phyloP scores from a whole-genome alignment of 371 early-diverging fungal species.

The Rhizomucor miehei region DNA sequence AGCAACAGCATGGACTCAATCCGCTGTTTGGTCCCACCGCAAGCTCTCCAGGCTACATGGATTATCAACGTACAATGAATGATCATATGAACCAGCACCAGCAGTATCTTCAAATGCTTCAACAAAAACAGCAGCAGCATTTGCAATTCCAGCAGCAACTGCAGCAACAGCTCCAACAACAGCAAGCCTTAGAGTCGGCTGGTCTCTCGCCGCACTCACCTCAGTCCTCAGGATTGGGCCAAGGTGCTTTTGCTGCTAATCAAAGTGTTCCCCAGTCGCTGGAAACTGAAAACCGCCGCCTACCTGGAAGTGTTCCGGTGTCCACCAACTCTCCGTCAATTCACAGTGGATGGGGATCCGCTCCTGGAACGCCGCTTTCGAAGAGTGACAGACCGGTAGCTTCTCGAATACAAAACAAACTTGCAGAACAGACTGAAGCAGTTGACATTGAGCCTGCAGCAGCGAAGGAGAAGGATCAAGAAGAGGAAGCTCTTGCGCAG shows the following conservation, averaged over 20 bases:
- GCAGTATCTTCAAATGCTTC: conserved; percentile 47
- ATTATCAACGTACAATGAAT: conserved; percentile 35
- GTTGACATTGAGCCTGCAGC: neutral
- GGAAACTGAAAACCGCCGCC: conserved; percentile 9
- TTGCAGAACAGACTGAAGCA: neutral
- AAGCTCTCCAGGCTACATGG: conserved; percentile 27
- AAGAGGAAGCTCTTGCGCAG: neutral
- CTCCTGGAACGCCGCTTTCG: conserved; percentile 42
- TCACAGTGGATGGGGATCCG: conserved; percentile 25
- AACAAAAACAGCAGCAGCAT: conserved; percentile 54
- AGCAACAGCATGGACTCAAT: conserved; percentile 23
- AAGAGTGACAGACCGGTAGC: conserved; percentile 25
- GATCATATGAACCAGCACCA: conserved; percentile 39
- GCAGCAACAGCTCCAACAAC: conserved; percentile 42
- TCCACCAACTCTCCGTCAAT: no score
- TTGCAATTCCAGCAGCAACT: conserved; percentile 48
- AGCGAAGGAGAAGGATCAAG: neutral
- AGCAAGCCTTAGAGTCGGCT: conserved; percentile 14
- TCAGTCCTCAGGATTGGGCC: neutral
- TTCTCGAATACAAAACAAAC: neutral
- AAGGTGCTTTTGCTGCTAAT: conserved; percentile 6
- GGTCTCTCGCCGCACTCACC: no score
- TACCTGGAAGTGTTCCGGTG: neutral
- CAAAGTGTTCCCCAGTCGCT: neutral
- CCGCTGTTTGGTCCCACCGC: conserved; percentile 29